Evolutionary conservation across 495 filamentous ascomycete genomes (phyloP).

Genomic region (Xylona heveae): DNA sequence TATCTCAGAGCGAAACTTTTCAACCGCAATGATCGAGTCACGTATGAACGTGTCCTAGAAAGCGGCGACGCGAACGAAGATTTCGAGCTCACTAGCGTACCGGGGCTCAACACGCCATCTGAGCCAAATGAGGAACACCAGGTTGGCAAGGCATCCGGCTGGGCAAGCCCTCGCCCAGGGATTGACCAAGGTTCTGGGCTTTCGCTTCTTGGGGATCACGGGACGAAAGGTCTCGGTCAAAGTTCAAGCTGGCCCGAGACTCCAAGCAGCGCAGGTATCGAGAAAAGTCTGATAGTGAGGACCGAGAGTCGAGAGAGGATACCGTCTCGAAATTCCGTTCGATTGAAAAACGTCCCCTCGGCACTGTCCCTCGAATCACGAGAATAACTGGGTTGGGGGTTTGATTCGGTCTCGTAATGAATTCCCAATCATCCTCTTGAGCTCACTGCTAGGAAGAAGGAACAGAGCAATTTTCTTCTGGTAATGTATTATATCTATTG

Average conservation of each 20-base stretch:
- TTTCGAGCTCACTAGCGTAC: constrained; percentile 49
- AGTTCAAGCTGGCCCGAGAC: constrained; percentile 16
- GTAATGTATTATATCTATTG: too few species aligned
- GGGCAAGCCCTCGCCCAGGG: constrained; percentile 34
- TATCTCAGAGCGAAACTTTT: constrained; percentile 27
- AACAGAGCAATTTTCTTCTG: too few species aligned
- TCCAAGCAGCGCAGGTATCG: constrained; percentile 34
- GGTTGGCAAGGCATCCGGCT: constrained; percentile 33
- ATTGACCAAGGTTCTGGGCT: constrained; percentile 7
- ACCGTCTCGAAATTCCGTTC: too few species aligned
- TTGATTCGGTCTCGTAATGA: too few species aligned
- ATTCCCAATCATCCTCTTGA: too few species aligned
- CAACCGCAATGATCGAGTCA: constrained; percentile 22
- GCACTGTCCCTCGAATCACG: too few species aligned
- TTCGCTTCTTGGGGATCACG: neutral
- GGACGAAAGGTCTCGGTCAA: constrained; percentile 6
- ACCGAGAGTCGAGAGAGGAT: constrained; percentile 73
- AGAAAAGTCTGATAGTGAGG: constrained; percentile 52
- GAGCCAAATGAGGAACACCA: constrained; percentile 25
- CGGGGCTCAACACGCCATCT: constrained; percentile 31
- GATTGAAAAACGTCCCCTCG: too few species aligned
- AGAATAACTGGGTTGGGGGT: too few species aligned
- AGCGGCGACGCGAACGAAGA: constrained; percentile 36
- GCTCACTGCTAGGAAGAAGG: too few species aligned
- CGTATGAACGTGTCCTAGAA: constrained; percentile 75